phyloP scores from a whole-genome alignment of 352 stramenopile genomes.

The Phytophthora sojae region DNA sequence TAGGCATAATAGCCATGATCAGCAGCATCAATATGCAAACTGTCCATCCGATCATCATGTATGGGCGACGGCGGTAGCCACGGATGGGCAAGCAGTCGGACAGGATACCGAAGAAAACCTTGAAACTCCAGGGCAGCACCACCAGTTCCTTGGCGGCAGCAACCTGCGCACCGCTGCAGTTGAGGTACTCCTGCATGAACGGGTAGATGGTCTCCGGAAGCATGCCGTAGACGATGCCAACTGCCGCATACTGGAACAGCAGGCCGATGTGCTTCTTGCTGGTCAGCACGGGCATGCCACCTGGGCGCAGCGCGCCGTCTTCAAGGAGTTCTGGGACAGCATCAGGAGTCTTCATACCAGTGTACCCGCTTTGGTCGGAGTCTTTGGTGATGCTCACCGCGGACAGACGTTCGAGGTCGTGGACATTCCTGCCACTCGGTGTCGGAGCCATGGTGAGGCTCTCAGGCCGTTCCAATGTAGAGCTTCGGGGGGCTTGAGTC shows the following conservation, averaged over 20 bases:
- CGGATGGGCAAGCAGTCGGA: slow-evolving; percentile 48
- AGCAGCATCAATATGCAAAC: slow-evolving; percentile 52
- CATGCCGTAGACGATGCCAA: slow-evolving; percentile 48
- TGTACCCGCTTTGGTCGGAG: slow-evolving; percentile 30
- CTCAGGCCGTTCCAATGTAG: not conserved
- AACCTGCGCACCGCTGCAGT: slow-evolving; percentile 48
- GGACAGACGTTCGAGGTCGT: slow-evolving; percentile 40
- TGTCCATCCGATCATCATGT: slow-evolving; percentile 64
- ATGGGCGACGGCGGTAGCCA: slow-evolving; percentile 62
- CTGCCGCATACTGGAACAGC: slow-evolving; percentile 50
- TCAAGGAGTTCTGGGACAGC: slow-evolving; percentile 19
- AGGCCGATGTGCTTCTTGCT: slow-evolving; percentile 50
- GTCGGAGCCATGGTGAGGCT: slow-evolving; percentile 14
- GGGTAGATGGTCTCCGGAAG: slow-evolving; percentile 56
- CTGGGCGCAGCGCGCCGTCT: slow-evolving; percentile 38
- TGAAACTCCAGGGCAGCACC: slow-evolving; percentile 60
- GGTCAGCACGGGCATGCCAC: slow-evolving; percentile 36
- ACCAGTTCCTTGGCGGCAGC: slow-evolving; percentile 48
- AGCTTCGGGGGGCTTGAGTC: not conserved
- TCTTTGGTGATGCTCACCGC: slow-evolving; percentile 41
- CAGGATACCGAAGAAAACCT: slow-evolving; percentile 48
- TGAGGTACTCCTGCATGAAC: slow-evolving; percentile 50
- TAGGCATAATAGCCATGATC: slow-evolving; percentile 45
- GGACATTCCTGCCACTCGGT: slow-evolving; percentile 19
- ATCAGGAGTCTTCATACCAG: slow-evolving; percentile 35